Evolutionary conservation across 371 early-diverging fungal species (phyloP), one percentile per base, ranked within the genome.

Genomic region (Syncephalastrum racemosum): DNA sequence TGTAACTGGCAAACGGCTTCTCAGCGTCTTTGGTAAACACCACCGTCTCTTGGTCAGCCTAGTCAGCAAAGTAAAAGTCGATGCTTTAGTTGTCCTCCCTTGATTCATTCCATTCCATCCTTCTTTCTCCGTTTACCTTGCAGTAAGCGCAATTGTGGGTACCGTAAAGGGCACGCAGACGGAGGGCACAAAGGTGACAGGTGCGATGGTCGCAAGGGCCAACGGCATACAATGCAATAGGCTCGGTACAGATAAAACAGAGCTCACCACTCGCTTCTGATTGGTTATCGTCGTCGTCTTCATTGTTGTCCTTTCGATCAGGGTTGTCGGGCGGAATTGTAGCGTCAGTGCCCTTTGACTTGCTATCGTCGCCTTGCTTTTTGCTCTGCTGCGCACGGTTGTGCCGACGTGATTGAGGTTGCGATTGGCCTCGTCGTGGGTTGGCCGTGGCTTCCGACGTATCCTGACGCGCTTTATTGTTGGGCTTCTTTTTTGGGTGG

Each of bases 231-330:
- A 80, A 89, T 18, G 66, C 70, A 15, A 94, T 82, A 3, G 87
- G 83, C 41, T 95, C 92, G 0, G 97, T 88, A 70, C 98, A 98
- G 60, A 98, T 98, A 64, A 89, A 85, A 68, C 98, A 98, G 3
- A 80, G 66, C 12, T 75, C 79, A 7, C 78, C 80, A 14, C 64
- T 61, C 8, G 67, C 79, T 1, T 50, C 74, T 4, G 59, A 52
- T 2, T 40, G 42, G 22, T 42, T 19, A 39, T 63, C 63, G n/a
- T 47, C 48, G 43, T 58, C 54, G 8, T 44, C 42, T 14, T 47
- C 51, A 14, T 50, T 27, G 16, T 51, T 44, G 14, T 53, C 56
- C 2, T 42, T 45, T 19, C 10, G 43, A 39, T 49, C 46, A 24
- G 48, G 19, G 19, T 48, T 50, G 23, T 22, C 14, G n/a, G 46